Percentiles rank a stretch among this genome's conserved stretches.
Conservation (phyloP, 768 basidiomycete species). For the Tulasnella sp. region DNA sequence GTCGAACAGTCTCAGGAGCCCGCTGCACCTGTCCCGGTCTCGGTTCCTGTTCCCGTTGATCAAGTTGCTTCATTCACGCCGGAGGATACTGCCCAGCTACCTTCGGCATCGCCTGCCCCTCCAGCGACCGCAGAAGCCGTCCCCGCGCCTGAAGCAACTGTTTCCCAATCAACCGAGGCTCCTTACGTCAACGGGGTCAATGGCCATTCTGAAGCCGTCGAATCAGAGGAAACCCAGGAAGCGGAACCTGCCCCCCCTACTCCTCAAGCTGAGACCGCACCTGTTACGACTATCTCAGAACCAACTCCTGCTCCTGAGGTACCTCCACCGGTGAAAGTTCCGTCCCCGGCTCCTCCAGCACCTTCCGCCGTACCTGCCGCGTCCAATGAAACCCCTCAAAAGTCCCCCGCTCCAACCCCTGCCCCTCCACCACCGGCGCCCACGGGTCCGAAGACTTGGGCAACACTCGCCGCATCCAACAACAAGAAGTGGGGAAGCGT, state of each 20-base stretch:
- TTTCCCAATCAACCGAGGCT: neutral
- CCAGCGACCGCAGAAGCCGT: neutral
- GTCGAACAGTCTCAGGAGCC: slow-evolving; percentile 10
- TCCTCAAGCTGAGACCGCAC: slow-evolving; percentile 38
- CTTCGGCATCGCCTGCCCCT: slow-evolving; percentile 3
- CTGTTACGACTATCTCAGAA: slow-evolving; percentile 36
- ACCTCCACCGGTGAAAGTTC: slow-evolving; percentile 34
- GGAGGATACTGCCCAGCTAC: neutral
- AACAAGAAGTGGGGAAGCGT: slow-evolving; percentile 82
- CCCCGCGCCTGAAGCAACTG: neutral
- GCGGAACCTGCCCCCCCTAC: slow-evolving; percentile 27
- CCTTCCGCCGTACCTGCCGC: slow-evolving; percentile 35
- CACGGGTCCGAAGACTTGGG: slow-evolving; percentile 77
- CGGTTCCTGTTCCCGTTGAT: slow-evolving; percentile 17
- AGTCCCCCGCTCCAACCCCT: slow-evolving; percentile 36
- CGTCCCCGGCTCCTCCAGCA: slow-evolving; percentile 40
- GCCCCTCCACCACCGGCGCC: slow-evolving; percentile 44
- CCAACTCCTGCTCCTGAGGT: slow-evolving; percentile 39
- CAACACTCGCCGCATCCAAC: slow-evolving; percentile 81
- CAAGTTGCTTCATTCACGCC: slow-evolving; percentile 18
- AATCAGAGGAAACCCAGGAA: slow-evolving; percentile 7
- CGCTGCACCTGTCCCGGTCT: neutral
- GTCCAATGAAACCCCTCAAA: slow-evolving; percentile 27
- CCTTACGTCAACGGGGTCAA: slow-evolving; percentile 22
- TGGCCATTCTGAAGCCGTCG: slow-evolving; percentile 4